Percentiles rank a stretch among this genome's conserved stretches.
These are phyloP conservation scores for Trametes punicea DNA, from an alignment of 768 basidiomycete genomes.

Conservation along the genomic window DNA sequence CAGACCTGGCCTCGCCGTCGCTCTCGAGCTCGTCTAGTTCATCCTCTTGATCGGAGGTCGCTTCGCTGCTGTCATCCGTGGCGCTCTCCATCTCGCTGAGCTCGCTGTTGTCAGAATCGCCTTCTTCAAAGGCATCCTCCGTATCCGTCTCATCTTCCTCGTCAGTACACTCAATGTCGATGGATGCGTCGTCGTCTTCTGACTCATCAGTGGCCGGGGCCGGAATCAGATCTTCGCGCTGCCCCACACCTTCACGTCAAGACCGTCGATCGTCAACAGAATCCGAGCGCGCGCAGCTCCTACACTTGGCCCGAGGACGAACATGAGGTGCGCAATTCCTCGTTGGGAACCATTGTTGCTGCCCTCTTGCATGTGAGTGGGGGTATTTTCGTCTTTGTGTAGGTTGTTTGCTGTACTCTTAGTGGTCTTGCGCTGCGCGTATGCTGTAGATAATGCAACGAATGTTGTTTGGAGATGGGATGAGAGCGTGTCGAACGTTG, in stretches of 20 bases:
- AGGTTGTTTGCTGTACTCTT: not conserved
- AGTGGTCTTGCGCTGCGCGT: slow-evolving; percentile 36
- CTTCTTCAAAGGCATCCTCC: slow-evolving; percentile 13
- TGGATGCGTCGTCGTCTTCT: not conserved
- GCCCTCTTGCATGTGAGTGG: not conserved
- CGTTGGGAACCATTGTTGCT: not conserved
- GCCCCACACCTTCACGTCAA: slow-evolving; percentile 46
- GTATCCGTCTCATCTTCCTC: slow-evolving; percentile 15
- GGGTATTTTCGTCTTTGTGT: not conserved
- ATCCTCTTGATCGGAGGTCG: slow-evolving; percentile 15
- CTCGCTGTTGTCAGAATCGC: slow-evolving; percentile 13
- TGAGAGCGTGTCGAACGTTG: slow-evolving; percentile 64
- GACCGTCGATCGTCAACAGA: slow-evolving; percentile 59
- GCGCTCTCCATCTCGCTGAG: slow-evolving; percentile 7
- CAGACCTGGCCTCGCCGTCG: slow-evolving; percentile 20
- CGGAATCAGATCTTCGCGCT: slow-evolving; percentile 7
- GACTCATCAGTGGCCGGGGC: not conserved
- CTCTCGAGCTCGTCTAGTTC: slow-evolving; percentile 11
- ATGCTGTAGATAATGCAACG: slow-evolving; percentile 63
- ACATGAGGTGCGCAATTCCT: slow-evolving; percentile 49
- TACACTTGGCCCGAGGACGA: slow-evolving; percentile 65
- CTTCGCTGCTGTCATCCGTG: slow-evolving; percentile 4
- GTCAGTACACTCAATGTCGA: slow-evolving; percentile 4
- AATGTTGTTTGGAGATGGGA: slow-evolving; percentile 78
- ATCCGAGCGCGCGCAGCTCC: slow-evolving; percentile 60